These are phyloP conservation scores for Alternaria panax DNA, from an alignment of 2,329 filamentous ascomycete species.

Conservation along the genomic window DNA sequence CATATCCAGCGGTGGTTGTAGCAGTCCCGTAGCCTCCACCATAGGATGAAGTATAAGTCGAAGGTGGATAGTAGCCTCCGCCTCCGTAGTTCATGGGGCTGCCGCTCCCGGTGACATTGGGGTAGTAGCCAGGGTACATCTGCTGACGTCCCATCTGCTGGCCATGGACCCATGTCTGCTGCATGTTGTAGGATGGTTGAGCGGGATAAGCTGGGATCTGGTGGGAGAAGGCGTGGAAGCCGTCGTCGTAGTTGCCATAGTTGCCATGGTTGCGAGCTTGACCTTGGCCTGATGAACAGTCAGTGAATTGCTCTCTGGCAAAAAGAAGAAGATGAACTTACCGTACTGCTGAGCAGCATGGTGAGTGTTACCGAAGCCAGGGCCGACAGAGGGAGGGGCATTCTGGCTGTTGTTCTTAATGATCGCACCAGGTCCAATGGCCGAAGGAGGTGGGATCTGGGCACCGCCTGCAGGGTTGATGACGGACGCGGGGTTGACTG, in stretches of 20 bases:
- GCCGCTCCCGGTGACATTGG: constrained; percentile 32
- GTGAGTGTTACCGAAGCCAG: constrained; percentile 41
- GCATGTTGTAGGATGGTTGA: constrained; percentile 38
- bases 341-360: constrained; percentile 39
- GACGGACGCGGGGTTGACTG: constrained; percentile 97
- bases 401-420: constrained; percentile 31
- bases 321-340: constrained; percentile 17
- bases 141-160: constrained; percentile 33
- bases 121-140: constrained; percentile 31
- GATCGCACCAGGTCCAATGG: constrained; percentile 50
- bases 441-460: constrained; percentile 47
- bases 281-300: constrained; percentile 25
- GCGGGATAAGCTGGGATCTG: constrained; percentile 36
- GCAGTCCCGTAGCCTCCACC: constrained; percentile 29
- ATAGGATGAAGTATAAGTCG: constrained; percentile 32
- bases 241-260: constrained; percentile 35
- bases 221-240: constrained; percentile 42
- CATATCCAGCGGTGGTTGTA: constrained; percentile 23
- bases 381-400: constrained; percentile 39
- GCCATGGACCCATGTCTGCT: constrained; percentile 30
- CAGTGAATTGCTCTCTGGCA: constrained; percentile 12
- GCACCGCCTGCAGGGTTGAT: constrained; percentile 45
- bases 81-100: constrained; percentile 44
- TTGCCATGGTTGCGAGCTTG: constrained; percentile 25
- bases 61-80: constrained; percentile 41